Conservation (phyloP, 805 yeast species). For the Debaryomyces maramus region DNA sequence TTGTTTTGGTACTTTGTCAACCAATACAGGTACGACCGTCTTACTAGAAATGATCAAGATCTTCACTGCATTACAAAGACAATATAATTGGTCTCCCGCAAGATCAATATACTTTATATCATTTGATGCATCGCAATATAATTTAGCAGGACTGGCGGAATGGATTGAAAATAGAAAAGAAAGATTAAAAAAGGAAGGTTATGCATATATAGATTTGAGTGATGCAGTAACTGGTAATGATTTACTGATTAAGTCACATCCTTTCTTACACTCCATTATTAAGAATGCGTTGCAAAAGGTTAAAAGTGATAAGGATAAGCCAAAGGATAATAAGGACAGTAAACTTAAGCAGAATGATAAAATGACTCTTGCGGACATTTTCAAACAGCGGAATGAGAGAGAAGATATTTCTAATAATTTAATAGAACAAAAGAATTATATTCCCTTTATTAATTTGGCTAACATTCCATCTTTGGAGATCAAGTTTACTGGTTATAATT, state of each 20-base stretch:
- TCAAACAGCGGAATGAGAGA: slow-evolving; percentile 21
- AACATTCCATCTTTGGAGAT: slow-evolving; percentile 74
- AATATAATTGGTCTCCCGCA: slow-evolving; percentile 77
- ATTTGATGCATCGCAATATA: slow-evolving; percentile 79
- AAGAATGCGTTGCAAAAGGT: slow-evolving; percentile 39
- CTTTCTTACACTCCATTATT: slow-evolving; percentile 55
- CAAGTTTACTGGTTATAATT: slow-evolving; percentile 43
- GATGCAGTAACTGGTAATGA: slow-evolving; percentile 58
- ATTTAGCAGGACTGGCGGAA: slow-evolving; percentile 82
- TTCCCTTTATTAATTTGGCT: slow-evolving; percentile 61
- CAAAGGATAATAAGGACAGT: slow-evolving; percentile 6
- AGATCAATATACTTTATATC: slow-evolving; percentile 81
- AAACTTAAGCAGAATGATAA: slow-evolving; percentile 9
- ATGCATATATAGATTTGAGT: slow-evolving; percentile 71
- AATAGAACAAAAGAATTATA: slow-evolving; percentile 56
- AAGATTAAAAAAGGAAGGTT: slow-evolving; percentile 58
- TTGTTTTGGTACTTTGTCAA: slow-evolving; percentile 69
- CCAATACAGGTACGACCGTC: slow-evolving; percentile 73
- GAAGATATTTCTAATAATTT: slow-evolving; percentile 31
- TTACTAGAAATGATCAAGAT: slow-evolving; percentile 70
- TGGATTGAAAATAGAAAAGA: slow-evolving; percentile 61
- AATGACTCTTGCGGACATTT: slow-evolving; percentile 26
- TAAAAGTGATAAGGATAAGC: slow-evolving; percentile 7
- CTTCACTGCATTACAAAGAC: slow-evolving; percentile 60
- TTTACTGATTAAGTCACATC: slow-evolving; percentile 62